These are phyloP conservation scores for Calonectria crousiana DNA, from an alignment of 2,329 filamentous ascomycete species.

Conservation along the genomic window DNA sequence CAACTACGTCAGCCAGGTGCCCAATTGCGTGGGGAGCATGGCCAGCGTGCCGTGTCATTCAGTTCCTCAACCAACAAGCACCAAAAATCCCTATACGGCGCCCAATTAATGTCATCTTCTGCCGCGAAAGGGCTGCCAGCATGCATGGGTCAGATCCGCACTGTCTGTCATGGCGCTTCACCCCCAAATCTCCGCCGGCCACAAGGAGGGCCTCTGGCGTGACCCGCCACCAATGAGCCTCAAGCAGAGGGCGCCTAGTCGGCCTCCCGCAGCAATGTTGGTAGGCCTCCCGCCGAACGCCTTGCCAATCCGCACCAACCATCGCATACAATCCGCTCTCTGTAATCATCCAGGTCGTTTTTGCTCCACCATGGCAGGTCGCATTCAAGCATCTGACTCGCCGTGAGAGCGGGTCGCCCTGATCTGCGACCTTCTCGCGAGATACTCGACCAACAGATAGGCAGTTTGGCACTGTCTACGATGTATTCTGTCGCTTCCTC, in stretches of 20 bases:
- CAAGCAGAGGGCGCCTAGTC: background rate
- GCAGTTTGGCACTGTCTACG: background rate
- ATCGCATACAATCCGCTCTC: background rate
- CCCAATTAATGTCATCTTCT: background rate
- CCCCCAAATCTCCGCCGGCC: background rate
- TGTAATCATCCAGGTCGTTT: background rate
- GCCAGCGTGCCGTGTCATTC: background rate
- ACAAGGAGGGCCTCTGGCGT: background rate
- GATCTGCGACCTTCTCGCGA: background rate
- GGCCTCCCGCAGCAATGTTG: constrained; percentile 16
- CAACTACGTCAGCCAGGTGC: background rate
- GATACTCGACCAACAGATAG: background rate
- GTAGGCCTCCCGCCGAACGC: constrained; percentile 9
- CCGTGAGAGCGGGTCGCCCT: background rate
- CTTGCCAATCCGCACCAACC: background rate
- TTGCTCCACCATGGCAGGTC: background rate
- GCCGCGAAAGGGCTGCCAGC: background rate
- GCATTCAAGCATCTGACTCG: background rate
- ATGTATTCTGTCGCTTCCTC: background rate
- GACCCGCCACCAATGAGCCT: constrained; percentile 5
- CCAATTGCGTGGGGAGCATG: background rate
- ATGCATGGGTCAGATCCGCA: background rate
- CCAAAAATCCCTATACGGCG: background rate
- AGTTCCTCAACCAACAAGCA: background rate
- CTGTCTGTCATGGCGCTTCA: background rate